Percentiles rank a stretch among this genome's conserved stretches.
Evolutionary conservation across 345 rosid genomes (phyloP).

Genomic region (Tarenaya hassleriana): DNA sequence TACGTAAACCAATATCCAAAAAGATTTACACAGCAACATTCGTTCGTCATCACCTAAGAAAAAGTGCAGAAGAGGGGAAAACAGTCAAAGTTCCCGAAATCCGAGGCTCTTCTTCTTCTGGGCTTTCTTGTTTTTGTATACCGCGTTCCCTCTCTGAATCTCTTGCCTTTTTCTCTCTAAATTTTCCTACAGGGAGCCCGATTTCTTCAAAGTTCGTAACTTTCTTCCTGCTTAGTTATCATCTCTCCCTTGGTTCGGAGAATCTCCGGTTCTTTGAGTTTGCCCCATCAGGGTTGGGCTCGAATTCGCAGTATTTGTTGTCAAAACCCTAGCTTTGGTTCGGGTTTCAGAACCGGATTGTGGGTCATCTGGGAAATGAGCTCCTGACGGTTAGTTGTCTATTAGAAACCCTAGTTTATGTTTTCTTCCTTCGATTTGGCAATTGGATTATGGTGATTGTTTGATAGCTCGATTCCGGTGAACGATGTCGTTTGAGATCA

Average conservation of each 20-base stretch:
- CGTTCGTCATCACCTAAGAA: slow-evolving; percentile 15
- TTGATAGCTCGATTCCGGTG: slow-evolving; percentile 4
- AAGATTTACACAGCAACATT: slow-evolving; percentile 22
- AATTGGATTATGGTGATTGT: slow-evolving; percentile 16
- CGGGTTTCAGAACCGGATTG: slow-evolving; percentile 16
- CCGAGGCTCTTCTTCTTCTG: slow-evolving; percentile 8
- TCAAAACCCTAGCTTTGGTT: slow-evolving; percentile 54
- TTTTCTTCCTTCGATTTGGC: slow-evolving; percentile 11
- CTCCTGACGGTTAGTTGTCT: slow-evolving; percentile 25
- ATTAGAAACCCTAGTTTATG: slow-evolving; percentile 21
- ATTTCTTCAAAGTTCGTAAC: slow-evolving; percentile 28
- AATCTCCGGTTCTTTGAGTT: slow-evolving; percentile 17
- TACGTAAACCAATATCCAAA: slow-evolving; percentile 15
- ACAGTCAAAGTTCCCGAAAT: slow-evolving; percentile 41
- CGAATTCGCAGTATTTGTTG: slow-evolving; percentile 26
- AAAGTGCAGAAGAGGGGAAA: slow-evolving; percentile 23
- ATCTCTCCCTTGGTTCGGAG: slow-evolving; percentile 7
- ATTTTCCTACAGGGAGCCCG: slow-evolving; percentile 22
- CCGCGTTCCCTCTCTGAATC: neutral
- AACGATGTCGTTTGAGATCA: slow-evolving; percentile 6
- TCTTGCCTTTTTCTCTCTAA: slow-evolving; percentile 5
- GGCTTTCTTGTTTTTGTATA: slow-evolving; percentile 13
- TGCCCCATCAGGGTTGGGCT: slow-evolving; percentile 13
- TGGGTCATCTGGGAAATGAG: slow-evolving; percentile 15
- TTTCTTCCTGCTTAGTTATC: slow-evolving; percentile 6